phyloP scores from a whole-genome alignment of 1,139 yeast genomes.

The Candida sp. region DNA sequence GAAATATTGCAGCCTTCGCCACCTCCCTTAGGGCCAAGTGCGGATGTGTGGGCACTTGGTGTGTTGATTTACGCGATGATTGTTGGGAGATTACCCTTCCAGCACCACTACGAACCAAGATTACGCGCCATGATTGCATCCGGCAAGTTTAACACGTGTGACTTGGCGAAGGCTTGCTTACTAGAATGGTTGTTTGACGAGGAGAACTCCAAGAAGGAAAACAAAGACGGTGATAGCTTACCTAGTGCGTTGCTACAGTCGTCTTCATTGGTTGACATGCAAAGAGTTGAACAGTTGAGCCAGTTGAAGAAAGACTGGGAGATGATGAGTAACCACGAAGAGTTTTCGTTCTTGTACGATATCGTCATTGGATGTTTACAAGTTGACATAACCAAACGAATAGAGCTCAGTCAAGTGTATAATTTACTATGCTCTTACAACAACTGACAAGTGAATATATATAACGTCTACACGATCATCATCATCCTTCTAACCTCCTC shows the following conservation, averaged over 20 bases:
- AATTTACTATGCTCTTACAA: constrained; percentile 1
- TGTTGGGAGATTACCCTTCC: constrained; percentile 80
- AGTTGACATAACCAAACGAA: constrained; percentile 51
- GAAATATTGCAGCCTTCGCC: constrained; percentile 73
- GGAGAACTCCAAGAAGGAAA: constrained; percentile 10
- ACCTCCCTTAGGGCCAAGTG: constrained; percentile 71
- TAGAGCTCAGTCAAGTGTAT: neutral
- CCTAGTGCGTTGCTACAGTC: constrained; percentile 17
- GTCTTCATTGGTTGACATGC: constrained; percentile 25
- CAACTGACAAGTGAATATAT: neutral
- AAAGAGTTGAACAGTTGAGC: constrained; percentile 19
- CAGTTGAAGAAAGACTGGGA: constrained; percentile 27
- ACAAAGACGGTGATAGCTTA: constrained; percentile 11
- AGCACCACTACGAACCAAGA: constrained; percentile 81
- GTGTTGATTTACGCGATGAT: constrained; percentile 75
- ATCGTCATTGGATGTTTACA: constrained; percentile 60
- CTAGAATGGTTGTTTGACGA: constrained; percentile 29
- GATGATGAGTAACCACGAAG: constrained; percentile 15
- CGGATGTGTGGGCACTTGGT: constrained; percentile 94
- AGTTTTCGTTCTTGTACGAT: constrained; percentile 39
- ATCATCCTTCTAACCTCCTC: neutral
- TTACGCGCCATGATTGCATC: constrained; percentile 73
- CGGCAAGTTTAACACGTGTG: constrained; percentile 59
- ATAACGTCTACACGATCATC: too few species aligned
- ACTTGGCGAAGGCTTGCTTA: constrained; percentile 39